A percentile compares a stretch with the other conserved stretches of the same genome.
phyloP scores from a whole-genome alignment of 1,284 basidiomycete species.

The Sporisorium sorghi region DNA sequence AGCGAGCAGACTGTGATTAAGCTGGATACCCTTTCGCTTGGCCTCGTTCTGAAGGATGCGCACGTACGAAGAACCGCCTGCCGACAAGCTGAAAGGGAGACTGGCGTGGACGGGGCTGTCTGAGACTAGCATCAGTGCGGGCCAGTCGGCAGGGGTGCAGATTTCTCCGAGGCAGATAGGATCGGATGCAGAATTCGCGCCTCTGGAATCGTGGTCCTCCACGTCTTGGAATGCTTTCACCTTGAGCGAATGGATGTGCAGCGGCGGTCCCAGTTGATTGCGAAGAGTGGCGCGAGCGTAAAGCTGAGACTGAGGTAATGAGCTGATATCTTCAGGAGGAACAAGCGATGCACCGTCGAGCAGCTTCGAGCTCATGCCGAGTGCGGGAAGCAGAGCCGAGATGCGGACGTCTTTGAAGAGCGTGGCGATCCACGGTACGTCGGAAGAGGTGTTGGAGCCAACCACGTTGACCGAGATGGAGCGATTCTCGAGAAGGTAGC shows the following conservation, averaged over 20 bases:
- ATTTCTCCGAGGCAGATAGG: conserved; percentile 43
- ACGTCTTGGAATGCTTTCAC: conserved; percentile 35
- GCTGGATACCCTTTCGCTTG: conserved; percentile 39
- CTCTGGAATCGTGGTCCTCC: conserved; percentile 4
- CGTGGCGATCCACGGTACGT: conserved; percentile 44
- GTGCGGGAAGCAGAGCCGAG: conserved; percentile 42
- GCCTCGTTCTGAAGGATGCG: conserved; percentile 52
- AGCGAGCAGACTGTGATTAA: conserved; percentile 49
- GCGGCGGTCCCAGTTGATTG: conserved; percentile 51
- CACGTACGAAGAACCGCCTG: conserved; percentile 51
- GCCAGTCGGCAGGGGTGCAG: conserved; percentile 44
- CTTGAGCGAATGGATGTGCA: conserved; percentile 40
- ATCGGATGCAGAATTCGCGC: not conserved
- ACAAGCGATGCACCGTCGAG: conserved; percentile 57
- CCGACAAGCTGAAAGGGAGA: conserved; percentile 54
- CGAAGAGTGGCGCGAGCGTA: conserved; percentile 54
- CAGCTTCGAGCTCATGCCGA: conserved; percentile 45
- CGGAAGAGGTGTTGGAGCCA: conserved; percentile 35
- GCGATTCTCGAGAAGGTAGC: conserved; percentile 53
- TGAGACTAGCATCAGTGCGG: conserved; percentile 30
- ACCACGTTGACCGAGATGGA: conserved; percentile 31
- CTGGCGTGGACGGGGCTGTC: conserved; percentile 42
- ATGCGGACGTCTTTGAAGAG: conserved; percentile 38
- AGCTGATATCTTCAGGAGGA: conserved; percentile 13
- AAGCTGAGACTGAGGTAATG: conserved; percentile 22